Evolutionary conservation across 768 basidiomycete species (phyloP).

Genomic region (Gautieria morchelliformis): DNA sequence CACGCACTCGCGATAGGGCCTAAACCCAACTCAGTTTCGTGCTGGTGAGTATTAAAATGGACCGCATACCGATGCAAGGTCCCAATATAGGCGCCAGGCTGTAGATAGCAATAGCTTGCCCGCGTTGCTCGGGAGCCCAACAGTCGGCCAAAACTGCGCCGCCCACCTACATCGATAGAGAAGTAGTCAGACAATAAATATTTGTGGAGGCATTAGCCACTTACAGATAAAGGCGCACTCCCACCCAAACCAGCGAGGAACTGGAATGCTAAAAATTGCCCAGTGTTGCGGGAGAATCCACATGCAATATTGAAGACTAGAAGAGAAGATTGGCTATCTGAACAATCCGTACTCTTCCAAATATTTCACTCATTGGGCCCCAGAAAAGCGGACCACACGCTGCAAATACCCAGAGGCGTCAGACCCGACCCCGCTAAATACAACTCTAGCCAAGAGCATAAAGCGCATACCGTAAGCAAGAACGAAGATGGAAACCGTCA

Average conservation of each 20-base stretch:
- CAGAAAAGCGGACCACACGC: slow-evolving; percentile 10
- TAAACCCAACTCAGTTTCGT: slow-evolving; percentile 36
- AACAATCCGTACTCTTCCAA: slow-evolving; percentile 51
- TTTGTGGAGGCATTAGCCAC: slow-evolving; percentile 3
- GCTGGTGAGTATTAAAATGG: slow-evolving; percentile 23
- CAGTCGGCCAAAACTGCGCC: slow-evolving; percentile 36
- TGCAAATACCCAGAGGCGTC: background rate
- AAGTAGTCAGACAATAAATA: background rate
- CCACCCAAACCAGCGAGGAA: slow-evolving; percentile 66
- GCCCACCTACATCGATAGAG: slow-evolving; percentile 34
- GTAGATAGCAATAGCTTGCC: slow-evolving; percentile 15
- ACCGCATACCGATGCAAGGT: slow-evolving; percentile 39
- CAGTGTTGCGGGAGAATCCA: slow-evolving; percentile 46
- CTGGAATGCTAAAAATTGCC: slow-evolving; percentile 56
- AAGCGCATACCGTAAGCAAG: slow-evolving; percentile 45
- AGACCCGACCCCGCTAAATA: background rate
- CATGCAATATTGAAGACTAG: slow-evolving; percentile 48
- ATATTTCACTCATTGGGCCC: slow-evolving; percentile 65
- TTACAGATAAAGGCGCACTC: slow-evolving; percentile 50
- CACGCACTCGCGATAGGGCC: background rate
- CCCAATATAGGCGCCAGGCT: slow-evolving; percentile 52
- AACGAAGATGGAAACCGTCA: slow-evolving; percentile 52
- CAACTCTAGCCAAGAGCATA: background rate
- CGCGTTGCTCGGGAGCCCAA: slow-evolving; percentile 11
- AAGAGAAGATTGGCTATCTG: slow-evolving; percentile 60